Conservation (phyloP, 495 filamentous ascomycete species). For the Podospora didyma region DNA sequence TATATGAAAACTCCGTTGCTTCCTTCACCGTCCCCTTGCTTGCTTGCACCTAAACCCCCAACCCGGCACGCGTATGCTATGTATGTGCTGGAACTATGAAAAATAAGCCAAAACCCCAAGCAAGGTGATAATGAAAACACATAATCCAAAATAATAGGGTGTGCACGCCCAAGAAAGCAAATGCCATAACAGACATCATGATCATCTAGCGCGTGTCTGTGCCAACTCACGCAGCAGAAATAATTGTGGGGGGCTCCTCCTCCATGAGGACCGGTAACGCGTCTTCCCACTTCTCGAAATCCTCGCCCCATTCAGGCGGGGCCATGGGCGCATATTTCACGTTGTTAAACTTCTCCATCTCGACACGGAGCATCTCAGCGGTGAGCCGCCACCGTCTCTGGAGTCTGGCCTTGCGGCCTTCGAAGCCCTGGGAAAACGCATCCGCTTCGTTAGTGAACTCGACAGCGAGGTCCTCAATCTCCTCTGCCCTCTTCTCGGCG, state of each 20-base stretch:
- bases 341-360: conserved; percentile 50
- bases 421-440: conserved; percentile 42
- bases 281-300: not conserved
- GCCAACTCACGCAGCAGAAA: too few relatives aligned
- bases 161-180: too few relatives aligned
- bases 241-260: not conserved
- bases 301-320: conserved; percentile 37
- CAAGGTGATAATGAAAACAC: too few relatives aligned
- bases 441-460: conserved; percentile 53
- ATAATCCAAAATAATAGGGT: too few relatives aligned
- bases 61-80: too few relatives aligned
- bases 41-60: too few relatives aligned
- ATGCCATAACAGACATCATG: too few relatives aligned
- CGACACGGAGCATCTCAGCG: conserved; percentile 57
- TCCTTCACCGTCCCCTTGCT: too few relatives aligned
- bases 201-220: too few relatives aligned
- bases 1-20: too few relatives aligned
- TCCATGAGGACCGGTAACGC: conserved; percentile 3
- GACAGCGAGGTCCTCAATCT: conserved; percentile 55
- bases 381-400: conserved; percentile 58
- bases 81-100: too few relatives aligned
- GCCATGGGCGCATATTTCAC: conserved; percentile 47
- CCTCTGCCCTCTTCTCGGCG: conserved; percentile 46
- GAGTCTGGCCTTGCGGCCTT: conserved; percentile 47
- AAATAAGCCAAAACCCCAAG: too few relatives aligned